Evolutionary conservation across 257 asterid genomes (phyloP), one percentile per base, ranked within the genome.

Genomic region (Plectranthus barbatus): DNA sequence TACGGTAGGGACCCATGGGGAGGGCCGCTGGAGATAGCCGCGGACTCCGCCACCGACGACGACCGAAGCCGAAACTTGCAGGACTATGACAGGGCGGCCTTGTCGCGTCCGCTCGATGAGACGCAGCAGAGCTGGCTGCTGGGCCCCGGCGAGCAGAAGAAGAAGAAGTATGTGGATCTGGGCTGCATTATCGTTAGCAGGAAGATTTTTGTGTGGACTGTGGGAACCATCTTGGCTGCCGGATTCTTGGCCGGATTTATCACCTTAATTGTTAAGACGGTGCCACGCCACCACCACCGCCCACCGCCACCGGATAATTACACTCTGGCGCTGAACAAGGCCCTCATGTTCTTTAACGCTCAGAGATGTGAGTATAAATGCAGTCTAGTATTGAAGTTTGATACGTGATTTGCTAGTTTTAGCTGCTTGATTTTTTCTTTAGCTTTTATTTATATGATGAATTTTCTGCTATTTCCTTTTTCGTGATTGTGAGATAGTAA

Each of bases 1-100:
- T 92, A 77, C 77, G 99, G 97, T 0, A 77, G 99, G 59, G 99
- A 92, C 80, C 97, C 97, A 24, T 92, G 99, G 99, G 99, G 99
- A 0, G 99, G 99, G 47, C 86, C 99, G 17, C 76, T 92, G 74
- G 99, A 92, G 78, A 92, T 92, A 59, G 95, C 95, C 11, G 86
- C 91, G 1, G 99, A 92, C 45, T 93, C 99, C 20, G 96, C 99
- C 60, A 93, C 97, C 37, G 99, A 92, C 69, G 99, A 92, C 60
- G 99, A 92, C 41, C 76, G 97, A 77, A 92, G 99, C 63, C 55
- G 99, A 75, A 92, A 92, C 56, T 55, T 92, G 63, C 88, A 84
- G 60, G 97, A 89, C 61, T 85, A 80, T 70, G 99, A 92, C 74
- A 71, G 86, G 79, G 99, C 97, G 62, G 97, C 99, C 46, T 74